Evolutionary conservation across 176 grass and related monocot genomes (phyloP), one percentile per base, ranked within the genome.

Genomic region (Luzula sylvatica): DNA sequence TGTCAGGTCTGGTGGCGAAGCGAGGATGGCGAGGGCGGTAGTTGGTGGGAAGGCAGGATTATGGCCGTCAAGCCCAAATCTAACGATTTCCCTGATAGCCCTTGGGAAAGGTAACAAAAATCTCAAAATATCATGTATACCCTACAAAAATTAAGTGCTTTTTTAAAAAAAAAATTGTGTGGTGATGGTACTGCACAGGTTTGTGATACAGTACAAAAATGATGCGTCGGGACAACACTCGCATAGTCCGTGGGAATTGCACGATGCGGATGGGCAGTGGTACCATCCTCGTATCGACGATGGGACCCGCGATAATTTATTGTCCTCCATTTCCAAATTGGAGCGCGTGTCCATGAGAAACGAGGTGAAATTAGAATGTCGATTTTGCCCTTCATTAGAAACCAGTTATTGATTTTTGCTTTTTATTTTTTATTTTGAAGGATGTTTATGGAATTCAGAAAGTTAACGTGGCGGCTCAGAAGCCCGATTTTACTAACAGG

Each of bases 211-310:
- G 53, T 96, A 96, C 58, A 89, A 89, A 62, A 78, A 79, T 46
- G 90, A 96, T 74, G 68, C 61, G 23, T 86, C 90, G 18, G 58
- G 40, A 22, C 63, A 53, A 13, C 80, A 82, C 48, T 28, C 58
- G 2, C 90, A 96, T 76, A 96, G 81, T 52, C 90, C 90, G 9
- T 96, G 90, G 90, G 90, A 96, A 53, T 80, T 96, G 70, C 71
- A 89, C 51, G 90, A 96, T 70, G 65, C 56, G 28, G 70, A 77
- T 58, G 72, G 57, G 55, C 78, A 73, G 58, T 89, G 90, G 90
- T 76, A 78, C 62, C 90, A 96, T 67, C 90, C 84, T 11, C 71
- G 72, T 50, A 79, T 96, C 13, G 60, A 86, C 72, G 18, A 58
- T 4, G 42, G 16, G 15, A 74, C 47, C 59, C 74, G 77, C 62